Percentiles rank a stretch among this genome's conserved stretches.
Conservation (phyloP, 208 protist genomes). For the Wallacemonas rigidus region DNA sequence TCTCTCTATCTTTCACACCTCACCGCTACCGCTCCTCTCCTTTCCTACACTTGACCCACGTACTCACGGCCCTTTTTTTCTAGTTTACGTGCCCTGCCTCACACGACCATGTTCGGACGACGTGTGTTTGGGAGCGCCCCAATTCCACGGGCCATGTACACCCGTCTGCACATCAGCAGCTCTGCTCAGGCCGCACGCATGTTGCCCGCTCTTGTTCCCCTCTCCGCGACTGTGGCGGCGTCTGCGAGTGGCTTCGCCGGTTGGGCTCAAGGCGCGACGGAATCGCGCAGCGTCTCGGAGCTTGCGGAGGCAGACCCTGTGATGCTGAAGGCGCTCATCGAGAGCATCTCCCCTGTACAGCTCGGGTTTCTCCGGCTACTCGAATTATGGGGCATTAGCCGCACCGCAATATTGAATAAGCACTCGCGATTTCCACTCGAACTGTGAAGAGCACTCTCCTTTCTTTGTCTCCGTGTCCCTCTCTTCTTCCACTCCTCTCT, state of each 20-base stretch:
- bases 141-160: constrained; percentile 77
- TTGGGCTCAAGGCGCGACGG: constrained; percentile 15
- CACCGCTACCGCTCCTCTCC: constrained; percentile 4
- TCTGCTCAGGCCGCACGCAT: constrained; percentile 58
- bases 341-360: constrained; percentile 48
- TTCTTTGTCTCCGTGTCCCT: not conserved
- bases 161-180: constrained; percentile 68
- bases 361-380: constrained; percentile 69
- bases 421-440: constrained; percentile 4
- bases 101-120: constrained; percentile 61
- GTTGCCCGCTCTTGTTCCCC: constrained; percentile 63
- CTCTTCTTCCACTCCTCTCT: not conserved
- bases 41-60: not conserved
- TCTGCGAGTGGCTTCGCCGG: not conserved
- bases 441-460: constrained; percentile 5
- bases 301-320: constrained; percentile 43
- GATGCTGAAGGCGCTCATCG: constrained; percentile 46
- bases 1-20: constrained; percentile 5
- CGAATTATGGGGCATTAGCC: constrained; percentile 86
- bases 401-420: constrained; percentile 34
- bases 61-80: constrained; percentile 17
- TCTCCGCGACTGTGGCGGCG: constrained; percentile 17
- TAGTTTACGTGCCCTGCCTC: not conserved
- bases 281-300: constrained; percentile 19
- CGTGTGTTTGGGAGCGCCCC: constrained; percentile 73